Evolutionary conservation across 2,329 filamentous ascomycete species (phyloP).

Genomic region (Sporothrix mexicana): DNA sequence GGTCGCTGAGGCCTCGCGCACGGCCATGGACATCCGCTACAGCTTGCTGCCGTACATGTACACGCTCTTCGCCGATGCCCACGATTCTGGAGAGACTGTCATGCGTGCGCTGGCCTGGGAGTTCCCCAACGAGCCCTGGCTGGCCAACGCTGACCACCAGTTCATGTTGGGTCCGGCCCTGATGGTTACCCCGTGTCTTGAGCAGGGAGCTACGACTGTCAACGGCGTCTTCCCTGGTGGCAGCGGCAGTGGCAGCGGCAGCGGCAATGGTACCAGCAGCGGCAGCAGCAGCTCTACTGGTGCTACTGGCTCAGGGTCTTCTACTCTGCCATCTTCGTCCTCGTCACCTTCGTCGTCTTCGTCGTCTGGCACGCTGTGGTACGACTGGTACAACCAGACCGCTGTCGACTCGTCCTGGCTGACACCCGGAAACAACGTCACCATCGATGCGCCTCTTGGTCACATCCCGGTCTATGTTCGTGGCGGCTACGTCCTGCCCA

Average conservation of each 20-base stretch:
- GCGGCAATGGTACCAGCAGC: constrained; percentile 6
- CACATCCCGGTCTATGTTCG: constrained; percentile 75
- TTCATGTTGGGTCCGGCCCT: constrained; percentile 58
- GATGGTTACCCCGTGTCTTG: constrained; percentile 56
- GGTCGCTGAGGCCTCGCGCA: constrained; percentile 68
- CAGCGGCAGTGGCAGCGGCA: constrained; percentile 38
- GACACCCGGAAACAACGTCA: constrained; percentile 48
- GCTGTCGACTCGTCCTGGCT: constrained; percentile 49
- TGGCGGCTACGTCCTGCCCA: constrained; percentile 70
- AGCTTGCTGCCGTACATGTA: constrained; percentile 82
- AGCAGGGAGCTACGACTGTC: constrained; percentile 52
- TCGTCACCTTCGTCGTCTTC: background rate
- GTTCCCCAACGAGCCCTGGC: constrained; percentile 61
- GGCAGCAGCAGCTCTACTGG: background rate
- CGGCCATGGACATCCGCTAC: constrained; percentile 75
- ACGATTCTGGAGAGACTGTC: constrained; percentile 65
- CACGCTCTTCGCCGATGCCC: constrained; percentile 69
- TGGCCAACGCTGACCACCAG: constrained; percentile 55
- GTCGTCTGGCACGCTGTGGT: constrained; percentile 61
- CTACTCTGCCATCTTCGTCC: background rate
- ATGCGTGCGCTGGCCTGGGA: constrained; percentile 74
- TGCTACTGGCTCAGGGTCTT: background rate
- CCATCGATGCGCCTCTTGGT: constrained; percentile 58
- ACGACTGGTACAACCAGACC: constrained; percentile 78
- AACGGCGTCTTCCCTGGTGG: constrained; percentile 55